Percentiles rank a stretch among this genome's conserved stretches.
Evolutionary conservation across 2,329 filamentous ascomycete genomes (phyloP).

Genomic region (Penicillium italicum): DNA sequence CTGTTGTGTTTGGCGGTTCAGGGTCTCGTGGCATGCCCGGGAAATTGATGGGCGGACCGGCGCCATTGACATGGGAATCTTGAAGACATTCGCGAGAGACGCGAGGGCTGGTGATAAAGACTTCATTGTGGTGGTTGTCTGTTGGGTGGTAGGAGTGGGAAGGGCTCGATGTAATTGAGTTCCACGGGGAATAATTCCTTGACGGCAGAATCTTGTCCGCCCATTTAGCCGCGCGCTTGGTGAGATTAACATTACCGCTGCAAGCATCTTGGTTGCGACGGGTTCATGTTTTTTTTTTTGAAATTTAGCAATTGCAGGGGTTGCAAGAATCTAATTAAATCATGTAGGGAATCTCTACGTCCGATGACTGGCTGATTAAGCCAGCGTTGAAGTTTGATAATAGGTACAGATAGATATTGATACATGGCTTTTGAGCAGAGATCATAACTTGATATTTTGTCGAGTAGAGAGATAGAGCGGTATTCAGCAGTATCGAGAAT

Average conservation of each 20-base stretch:
- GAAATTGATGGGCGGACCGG: conserved; percentile 26
- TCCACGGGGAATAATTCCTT: conserved; percentile 24
- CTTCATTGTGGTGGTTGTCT: conserved; percentile 28
- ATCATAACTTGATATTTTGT: not conserved
- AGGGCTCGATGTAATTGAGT: conserved; percentile 10
- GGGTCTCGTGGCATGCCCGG: conserved; percentile 21
- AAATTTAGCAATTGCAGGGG: no score
- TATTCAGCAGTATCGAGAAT: not conserved
- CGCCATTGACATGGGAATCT: conserved; percentile 38
- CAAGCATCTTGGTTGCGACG: not conserved
- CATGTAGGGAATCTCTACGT: not conserved
- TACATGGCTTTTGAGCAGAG: not conserved
- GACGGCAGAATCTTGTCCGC: conserved; percentile 25
- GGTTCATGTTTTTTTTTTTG: not conserved
- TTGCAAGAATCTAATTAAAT: no score
- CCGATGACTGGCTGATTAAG: not conserved
- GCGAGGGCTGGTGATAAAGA: conserved; percentile 42
- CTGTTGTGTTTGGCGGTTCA: conserved; percentile 19
- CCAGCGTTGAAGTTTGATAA: not conserved
- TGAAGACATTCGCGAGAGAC: conserved; percentile 46
- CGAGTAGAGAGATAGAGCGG: not conserved
- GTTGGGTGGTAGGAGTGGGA: conserved; percentile 19
- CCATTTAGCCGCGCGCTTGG: conserved; percentile 25
- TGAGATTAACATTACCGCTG: not conserved
- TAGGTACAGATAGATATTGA: not conserved